Conservation (phyloP, 2,329 filamentous ascomycete species). For the Talaromyces sp. region DNA sequence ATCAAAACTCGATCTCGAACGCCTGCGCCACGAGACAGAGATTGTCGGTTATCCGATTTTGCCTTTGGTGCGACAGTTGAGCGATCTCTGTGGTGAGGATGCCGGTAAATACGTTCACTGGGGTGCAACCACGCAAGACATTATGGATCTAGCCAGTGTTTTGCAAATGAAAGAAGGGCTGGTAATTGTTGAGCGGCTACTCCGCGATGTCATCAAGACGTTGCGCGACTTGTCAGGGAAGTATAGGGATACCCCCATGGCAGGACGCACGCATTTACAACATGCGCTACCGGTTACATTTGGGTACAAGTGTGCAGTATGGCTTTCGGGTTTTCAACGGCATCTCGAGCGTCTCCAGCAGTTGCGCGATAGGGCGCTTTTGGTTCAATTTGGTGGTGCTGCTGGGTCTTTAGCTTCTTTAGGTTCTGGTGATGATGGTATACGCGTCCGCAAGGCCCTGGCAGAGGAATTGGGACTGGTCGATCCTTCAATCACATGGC, state of each 20-base stretch:
- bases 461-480: conserved; percentile 45
- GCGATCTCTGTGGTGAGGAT: conserved; percentile 27
- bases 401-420: conserved; percentile 53
- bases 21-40: conserved; percentile 43
- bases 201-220: conserved; percentile 40
- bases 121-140: conserved; percentile 58
- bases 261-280: conserved; percentile 55
- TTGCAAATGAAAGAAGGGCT: conserved; percentile 52
- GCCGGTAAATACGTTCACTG: conserved; percentile 51
- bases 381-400: conserved; percentile 56
- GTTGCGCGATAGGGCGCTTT: conserved; percentile 42
- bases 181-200: conserved; percentile 42
- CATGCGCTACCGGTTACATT: conserved; percentile 56
- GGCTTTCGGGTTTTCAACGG: conserved; percentile 47
- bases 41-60: conserved; percentile 54
- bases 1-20: conserved; percentile 40
- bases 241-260: conserved; percentile 53
- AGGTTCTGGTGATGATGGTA: conserved; percentile 43
- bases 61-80: conserved; percentile 48
- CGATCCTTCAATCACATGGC: conserved; percentile 55
- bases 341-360: conserved; percentile 47
- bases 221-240: conserved; percentile 41
- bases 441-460: conserved; percentile 47
- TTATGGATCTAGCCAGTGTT: conserved; percentile 53
- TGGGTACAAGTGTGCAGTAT: conserved; percentile 56